Evolutionary conservation across 371 early-diverging fungal species (phyloP).

Genomic region (Mucor indicus): DNA sequence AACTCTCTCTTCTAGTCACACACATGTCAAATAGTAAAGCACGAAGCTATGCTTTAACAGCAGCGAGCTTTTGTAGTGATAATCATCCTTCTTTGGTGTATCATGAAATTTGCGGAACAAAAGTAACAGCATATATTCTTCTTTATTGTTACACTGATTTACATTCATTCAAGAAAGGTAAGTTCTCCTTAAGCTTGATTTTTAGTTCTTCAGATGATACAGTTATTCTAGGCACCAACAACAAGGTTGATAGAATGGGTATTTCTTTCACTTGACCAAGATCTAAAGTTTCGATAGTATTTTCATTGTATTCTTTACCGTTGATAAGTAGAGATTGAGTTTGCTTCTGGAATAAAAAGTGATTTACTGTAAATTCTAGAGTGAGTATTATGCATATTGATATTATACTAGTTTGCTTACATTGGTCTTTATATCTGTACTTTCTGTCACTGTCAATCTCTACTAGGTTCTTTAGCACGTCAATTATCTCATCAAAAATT

Average conservation of each 20-base stretch:
- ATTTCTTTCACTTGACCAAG: constrained; percentile 1
- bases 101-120: too few relatives aligned
- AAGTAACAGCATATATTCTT: too few relatives aligned
- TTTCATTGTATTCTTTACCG: constrained; percentile 15
- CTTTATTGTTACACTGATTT: too few relatives aligned
- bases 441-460: constrained; percentile 57
- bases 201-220: constrained; percentile 1
- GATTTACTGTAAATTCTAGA: constrained; percentile 21
- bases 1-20: too few relatives aligned
- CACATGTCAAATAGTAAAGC: too few relatives aligned
- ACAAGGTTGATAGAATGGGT: constrained; percentile 10
- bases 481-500: constrained; percentile 49
- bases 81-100: too few relatives aligned
- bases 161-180: constrained; percentile 17
- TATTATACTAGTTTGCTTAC: constrained; percentile 26
- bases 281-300: background rate
- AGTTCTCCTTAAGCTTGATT: background rate
- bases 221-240: constrained; percentile 7
- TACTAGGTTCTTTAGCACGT: constrained; percentile 48
- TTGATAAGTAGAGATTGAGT: constrained; percentile 21
- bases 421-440: constrained; percentile 63
- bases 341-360: constrained; percentile 31
- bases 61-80: too few relatives aligned
- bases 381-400: too few relatives aligned
- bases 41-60: too few relatives aligned